Base-by-base conservation (phyloP, 169 alveolate genomes). In the Eimeria tenella region DNA sequence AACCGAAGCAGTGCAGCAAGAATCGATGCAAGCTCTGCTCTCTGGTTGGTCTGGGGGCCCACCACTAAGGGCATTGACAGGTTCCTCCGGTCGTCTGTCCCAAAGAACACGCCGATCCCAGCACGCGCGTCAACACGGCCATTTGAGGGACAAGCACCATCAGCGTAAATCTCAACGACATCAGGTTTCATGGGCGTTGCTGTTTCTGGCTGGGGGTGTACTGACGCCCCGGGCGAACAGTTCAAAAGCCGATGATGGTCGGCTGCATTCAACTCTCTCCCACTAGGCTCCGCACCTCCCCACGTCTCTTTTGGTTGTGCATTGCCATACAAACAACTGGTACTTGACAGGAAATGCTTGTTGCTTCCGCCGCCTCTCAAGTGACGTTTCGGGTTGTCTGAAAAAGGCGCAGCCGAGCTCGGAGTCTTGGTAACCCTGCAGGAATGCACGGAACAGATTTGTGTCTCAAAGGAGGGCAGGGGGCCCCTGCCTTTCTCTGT, bases 21-120 rank as follows among this genome's bases (percentile, higher is more conserved):
- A 17, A 74, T 9, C 3, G 84, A 23, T 8, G 84, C 84, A 5
- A 74, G 60, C 60, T 74, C 84, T 74, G 84, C 84, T 31, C 84
- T 74, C 23, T 74, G 84, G 60, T 74, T 74, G 11, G 84, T 74
- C 55, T 74, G 84, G 10, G 84, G 84, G 4, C 84, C 84, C 62
- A 19, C 42, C 19, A 23, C 13, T 4, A 74, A 31, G 9, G 84
- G 84, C 5, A 74, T 52, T 9, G 60, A 10, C 9, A 74, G 9
- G 60, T 49, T 74, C 84, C 60, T 23, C 19, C 19, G 55, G 84
- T 31, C 55, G 3, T 49, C 84, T 10, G 21, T 15, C 5, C 84
- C 84, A 21, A 74, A 74, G 23, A 7, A 74, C 25, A 74, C 60
- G 11, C 84, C 84, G 31, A 74, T 74, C 15, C 84, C 84, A 13